These are phyloP conservation scores for Coffea canephora DNA, from an alignment of 257 asterid genomes.

Conservation along the genomic window DNA sequence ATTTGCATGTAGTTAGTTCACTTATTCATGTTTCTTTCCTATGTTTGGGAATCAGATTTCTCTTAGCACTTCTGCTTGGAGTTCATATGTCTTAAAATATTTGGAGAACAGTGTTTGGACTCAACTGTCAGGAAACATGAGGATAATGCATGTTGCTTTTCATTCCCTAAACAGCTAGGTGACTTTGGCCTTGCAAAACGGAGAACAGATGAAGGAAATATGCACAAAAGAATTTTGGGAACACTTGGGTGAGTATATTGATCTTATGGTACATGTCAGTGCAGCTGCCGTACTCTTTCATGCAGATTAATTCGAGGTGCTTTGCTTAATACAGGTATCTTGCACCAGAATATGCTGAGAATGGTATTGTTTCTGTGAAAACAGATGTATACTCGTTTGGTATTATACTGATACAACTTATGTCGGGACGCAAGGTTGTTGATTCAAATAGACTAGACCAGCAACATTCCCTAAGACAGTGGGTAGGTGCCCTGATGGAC, in stretches of 20 bases:
- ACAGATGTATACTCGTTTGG: constrained; percentile 76
- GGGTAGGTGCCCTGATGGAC: constrained; percentile 44
- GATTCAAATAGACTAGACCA: constrained; percentile 48
- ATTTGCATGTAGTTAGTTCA: neutral
- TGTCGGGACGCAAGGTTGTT: constrained; percentile 69
- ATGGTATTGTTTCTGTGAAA: constrained; percentile 65
- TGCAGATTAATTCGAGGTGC: neutral
- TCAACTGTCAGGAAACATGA: neutral
- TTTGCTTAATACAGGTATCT: constrained; percentile 53
- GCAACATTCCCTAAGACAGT: constrained; percentile 54
- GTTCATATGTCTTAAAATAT: neutral
- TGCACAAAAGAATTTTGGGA: constrained; percentile 61
- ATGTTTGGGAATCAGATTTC: neutral
- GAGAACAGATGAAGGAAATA: constrained; percentile 45
- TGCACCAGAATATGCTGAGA: constrained; percentile 77
- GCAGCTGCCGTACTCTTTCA: neutral
- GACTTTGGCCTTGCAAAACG: constrained; percentile 88
- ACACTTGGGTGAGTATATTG: constrained; percentile 59
- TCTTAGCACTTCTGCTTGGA: neutral
- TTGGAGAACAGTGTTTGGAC: neutral
- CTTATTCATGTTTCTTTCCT: neutral
- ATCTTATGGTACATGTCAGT: neutral
- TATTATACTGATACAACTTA: constrained; percentile 65
- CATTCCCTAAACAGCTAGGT: constrained; percentile 46
- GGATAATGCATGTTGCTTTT: neutral